Evolutionary conservation across 2,329 filamentous ascomycete genomes (phyloP).

Genomic region (Pseudogymnoascus sp.): DNA sequence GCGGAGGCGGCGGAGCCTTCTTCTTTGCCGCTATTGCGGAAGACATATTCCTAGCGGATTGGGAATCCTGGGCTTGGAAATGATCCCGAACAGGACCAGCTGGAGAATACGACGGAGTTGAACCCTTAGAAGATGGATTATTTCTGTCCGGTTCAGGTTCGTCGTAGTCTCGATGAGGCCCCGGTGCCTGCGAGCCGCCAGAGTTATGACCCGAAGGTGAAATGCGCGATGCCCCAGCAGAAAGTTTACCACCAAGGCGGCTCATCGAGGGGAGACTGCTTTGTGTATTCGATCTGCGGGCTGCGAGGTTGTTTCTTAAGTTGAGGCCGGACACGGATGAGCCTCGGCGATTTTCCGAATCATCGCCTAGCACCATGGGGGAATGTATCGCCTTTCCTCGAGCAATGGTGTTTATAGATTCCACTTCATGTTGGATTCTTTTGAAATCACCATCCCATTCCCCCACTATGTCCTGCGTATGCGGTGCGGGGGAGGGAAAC

Average conservation of each 20-base stretch:
- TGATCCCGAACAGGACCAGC: conserved; percentile 23
- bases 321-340: conserved; percentile 23
- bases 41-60: not conserved
- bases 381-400: conserved; percentile 58
- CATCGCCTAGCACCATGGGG: conserved; percentile 34
- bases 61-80: conserved; percentile 17
- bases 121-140: not conserved
- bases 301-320: conserved; percentile 31
- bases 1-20: conserved; percentile 66
- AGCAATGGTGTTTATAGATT: conserved; percentile 54
- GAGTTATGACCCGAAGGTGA: not conserved
- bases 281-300: conserved; percentile 30
- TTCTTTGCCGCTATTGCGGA: conserved; percentile 46
- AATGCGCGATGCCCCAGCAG: conserved; percentile 21
- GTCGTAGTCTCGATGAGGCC: not conserved
- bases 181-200: not conserved
- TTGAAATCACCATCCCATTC: conserved; percentile 57
- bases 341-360: conserved; percentile 18
- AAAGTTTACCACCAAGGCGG: conserved; percentile 24
- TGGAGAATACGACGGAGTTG: conserved; percentile 17
- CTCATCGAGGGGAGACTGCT: conserved; percentile 30
- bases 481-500: conserved; percentile 63
- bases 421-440: conserved; percentile 56
- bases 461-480: conserved; percentile 61
- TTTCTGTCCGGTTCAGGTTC: not conserved